A percentile compares a stretch with the other conserved stretches of the same genome.
These are phyloP conservation scores for Botrytis aclada DNA, from an alignment of 2,329 filamentous ascomycete genomes.

Conservation along the genomic window DNA sequence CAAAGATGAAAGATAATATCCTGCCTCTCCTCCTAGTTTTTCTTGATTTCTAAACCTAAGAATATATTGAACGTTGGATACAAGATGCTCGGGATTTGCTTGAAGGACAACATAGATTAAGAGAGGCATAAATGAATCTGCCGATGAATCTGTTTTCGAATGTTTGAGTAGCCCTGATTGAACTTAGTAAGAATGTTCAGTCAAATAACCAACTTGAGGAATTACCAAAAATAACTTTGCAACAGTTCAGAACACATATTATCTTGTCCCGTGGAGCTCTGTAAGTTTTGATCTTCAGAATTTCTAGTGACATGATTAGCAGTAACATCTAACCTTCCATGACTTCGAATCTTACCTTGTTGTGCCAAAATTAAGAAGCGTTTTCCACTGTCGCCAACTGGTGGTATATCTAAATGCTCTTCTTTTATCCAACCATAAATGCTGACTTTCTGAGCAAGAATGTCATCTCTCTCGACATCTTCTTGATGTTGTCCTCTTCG, in stretches of 20 bases:
- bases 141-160: conserved; percentile 88
- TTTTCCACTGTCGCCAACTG: conserved; percentile 78
- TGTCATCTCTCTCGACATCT: conserved; percentile 92
- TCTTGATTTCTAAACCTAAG: conserved; percentile 95
- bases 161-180: conserved; percentile 76
- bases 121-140: conserved; percentile 91
- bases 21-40: conserved; percentile 94
- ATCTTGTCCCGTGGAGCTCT: conserved; percentile 97
- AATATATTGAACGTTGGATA: conserved; percentile 98
- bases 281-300: conserved; percentile 95
- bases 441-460: conserved; percentile 92
- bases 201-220: conserved; percentile 25
- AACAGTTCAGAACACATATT: conserved; percentile 96
- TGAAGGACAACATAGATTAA: conserved; percentile 95
- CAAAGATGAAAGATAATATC: conserved; percentile 94
- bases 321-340: not conserved
- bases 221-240: conserved; percentile 95
- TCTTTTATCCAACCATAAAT: conserved; percentile 96
- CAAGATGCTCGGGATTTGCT: conserved; percentile 90
- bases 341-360: conserved; percentile 57
- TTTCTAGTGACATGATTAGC: conserved; percentile 54
- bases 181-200: conserved; percentile 27
- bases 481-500: conserved; percentile 94
- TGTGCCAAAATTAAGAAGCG: conserved; percentile 87
- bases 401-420: conserved; percentile 87